Conservation (phyloP, 2,329 filamentous ascomycete species). For the Paecilomyces fulvus region DNA sequence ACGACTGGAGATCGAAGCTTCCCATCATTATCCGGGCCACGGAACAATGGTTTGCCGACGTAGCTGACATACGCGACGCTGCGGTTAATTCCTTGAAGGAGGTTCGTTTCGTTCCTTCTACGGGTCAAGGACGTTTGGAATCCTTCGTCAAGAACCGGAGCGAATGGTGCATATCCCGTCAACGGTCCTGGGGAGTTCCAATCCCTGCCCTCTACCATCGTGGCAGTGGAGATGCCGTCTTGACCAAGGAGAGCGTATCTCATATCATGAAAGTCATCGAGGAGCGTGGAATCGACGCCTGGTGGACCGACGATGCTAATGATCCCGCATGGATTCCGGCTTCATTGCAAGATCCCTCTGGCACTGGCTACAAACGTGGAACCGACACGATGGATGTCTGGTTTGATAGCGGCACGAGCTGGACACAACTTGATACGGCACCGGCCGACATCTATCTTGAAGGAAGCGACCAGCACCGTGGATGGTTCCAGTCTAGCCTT, state of each 20-base stretch:
- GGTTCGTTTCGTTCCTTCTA: conserved; percentile 71
- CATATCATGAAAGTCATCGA: conserved; percentile 77
- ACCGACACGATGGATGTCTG: conserved; percentile 98
- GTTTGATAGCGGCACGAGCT: conserved; percentile 97
- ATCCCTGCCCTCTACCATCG: conserved; percentile 80
- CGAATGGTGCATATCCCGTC: conserved; percentile 97
- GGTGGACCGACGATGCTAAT: conserved; percentile 77
- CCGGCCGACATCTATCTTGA: conserved; percentile 83
- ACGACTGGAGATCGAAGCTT: conserved; percentile 93
- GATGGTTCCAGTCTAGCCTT: conserved; percentile 96
- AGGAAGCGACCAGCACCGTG: conserved; percentile 90
- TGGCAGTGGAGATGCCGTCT: conserved; percentile 61
- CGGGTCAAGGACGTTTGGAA: conserved; percentile 64
- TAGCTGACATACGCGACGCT: conserved; percentile 67
- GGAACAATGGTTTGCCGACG: conserved; percentile 95
- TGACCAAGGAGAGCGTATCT: conserved; percentile 68
- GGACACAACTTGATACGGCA: conserved; percentile 50
- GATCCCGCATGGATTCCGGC: conserved; percentile 70
- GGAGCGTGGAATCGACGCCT: conserved; percentile 75
- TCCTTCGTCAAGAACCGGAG: conserved; percentile 81
- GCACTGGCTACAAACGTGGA: conserved; percentile 57
- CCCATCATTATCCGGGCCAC: conserved; percentile 88
- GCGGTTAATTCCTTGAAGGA: conserved; percentile 61
- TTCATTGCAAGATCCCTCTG: conserved; percentile 44
- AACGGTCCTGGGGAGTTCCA: conserved; percentile 92